These are phyloP conservation scores for Alternaria tenuissima DNA, from an alignment of 2,329 filamentous ascomycete species.

Conservation along the genomic window DNA sequence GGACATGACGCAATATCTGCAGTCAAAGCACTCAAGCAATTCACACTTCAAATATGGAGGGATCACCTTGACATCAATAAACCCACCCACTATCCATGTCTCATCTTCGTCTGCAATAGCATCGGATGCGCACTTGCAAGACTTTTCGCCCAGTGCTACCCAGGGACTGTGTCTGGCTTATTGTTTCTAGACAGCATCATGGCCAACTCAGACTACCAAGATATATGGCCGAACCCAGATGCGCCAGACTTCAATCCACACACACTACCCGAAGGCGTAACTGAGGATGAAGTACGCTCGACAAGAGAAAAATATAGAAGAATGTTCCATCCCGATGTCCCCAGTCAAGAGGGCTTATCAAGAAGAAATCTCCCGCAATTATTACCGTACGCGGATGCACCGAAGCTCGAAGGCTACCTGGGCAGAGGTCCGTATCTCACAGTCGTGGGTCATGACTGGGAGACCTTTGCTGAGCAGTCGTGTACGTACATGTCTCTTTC, in stretches of 20 bases:
- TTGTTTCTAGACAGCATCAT: conserved; percentile 67
- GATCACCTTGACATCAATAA: conserved; percentile 44
- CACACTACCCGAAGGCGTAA: conserved; percentile 53
- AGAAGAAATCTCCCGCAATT: conserved; percentile 56
- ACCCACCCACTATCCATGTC: conserved; percentile 42
- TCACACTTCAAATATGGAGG: conserved; percentile 53
- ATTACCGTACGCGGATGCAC: conserved; percentile 56
- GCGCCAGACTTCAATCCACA: conserved; percentile 54
- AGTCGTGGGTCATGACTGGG: conserved; percentile 64
- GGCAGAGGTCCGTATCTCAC: conserved; percentile 55
- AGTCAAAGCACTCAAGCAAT: conserved; percentile 56
- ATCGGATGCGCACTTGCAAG: conserved; percentile 63
- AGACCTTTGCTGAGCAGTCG: conserved; percentile 61
- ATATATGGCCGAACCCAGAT: conserved; percentile 65
- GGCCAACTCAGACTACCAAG: conserved; percentile 65
- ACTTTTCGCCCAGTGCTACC: conserved; percentile 60
- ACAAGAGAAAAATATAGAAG: conserved; percentile 49
- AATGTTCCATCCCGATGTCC: conserved; percentile 60
- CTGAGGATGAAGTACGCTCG: conserved; percentile 43
- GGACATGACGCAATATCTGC: conserved; percentile 59
- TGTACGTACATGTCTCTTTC: conserved; percentile 24
- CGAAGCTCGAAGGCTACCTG: conserved; percentile 51
- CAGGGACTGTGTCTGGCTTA: conserved; percentile 56
- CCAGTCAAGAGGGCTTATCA: conserved; percentile 61
- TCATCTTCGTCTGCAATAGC: conserved; percentile 62